Base-by-base conservation (phyloP, 2,329 filamentous ascomycete genomes). In the Apiospora hydei region DNA sequence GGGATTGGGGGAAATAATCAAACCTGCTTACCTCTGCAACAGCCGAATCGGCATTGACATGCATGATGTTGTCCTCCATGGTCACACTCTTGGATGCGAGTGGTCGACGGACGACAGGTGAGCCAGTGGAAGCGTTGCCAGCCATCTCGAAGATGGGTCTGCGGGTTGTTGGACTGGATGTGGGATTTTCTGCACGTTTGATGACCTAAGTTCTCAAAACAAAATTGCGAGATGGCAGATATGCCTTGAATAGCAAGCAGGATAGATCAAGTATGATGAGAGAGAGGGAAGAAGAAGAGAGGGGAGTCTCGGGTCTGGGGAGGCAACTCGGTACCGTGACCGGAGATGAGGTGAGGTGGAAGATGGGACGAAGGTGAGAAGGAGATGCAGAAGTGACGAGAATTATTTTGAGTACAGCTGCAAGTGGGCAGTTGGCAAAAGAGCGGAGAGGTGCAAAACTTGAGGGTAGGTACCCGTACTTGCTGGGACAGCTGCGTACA, bases 61-160 rank as follows among this genome's bases (percentile, higher is more conserved):
- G 75, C 74, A 78, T 82, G 66, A 78, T 69, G 69, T 84, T 84
- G 74, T 84, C 83, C 72, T 83, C 80, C 72, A 79, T 78, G 8
- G 77, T 75, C 49, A 74, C 72, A 61, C 76, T 81, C 76, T 81
- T 82, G 74, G 79, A 75, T 24, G 77, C 75, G 13, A 78, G 77
- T 41, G 78, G 72, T 41, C 81, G 84, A 72, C 82, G 82, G 70
- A 82, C 77, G 69, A 77, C 79, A 24, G 85, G 84, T 69, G 86
- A 86, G 66, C 83, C 85, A 34, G 82, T 82, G 38, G 83, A 81
- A 53, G 77, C 77, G 73, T 76, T 77, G 72, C 79, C 77, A 77
- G 84, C 84, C 85, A 86, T 87, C 72, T 73, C 79, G 77, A 26
- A 34, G 41, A 41, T 61, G 70, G 71, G 44, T 71, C 64, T 30